Evolutionary conservation across 2,329 filamentous ascomycete species (phyloP).

Genomic region (Shiraia sp.): DNA sequence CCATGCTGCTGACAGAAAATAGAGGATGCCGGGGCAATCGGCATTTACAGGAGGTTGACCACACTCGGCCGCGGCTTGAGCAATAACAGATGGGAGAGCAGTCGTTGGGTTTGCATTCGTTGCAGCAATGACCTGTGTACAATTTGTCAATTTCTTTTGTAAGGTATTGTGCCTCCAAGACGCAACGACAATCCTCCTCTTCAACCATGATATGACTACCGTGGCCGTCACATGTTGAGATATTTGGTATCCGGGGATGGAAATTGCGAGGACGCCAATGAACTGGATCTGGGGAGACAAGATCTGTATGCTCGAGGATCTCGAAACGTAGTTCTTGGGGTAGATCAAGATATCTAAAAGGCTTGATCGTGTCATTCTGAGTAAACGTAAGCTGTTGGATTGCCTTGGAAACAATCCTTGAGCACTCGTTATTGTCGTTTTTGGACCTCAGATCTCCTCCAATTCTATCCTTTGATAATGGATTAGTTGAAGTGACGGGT

Average conservation of each 20-base stretch:
- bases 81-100: too few species aligned
- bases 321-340: constrained; percentile 8
- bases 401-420: neutral
- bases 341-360: constrained; percentile 10
- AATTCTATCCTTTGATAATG: too few species aligned
- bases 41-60: too few species aligned
- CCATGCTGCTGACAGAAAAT: constrained; percentile 7
- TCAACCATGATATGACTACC: too few species aligned
- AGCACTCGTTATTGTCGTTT: neutral
- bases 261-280: constrained; percentile 7
- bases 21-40: too few species aligned
- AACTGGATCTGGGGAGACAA: constrained; percentile 2
- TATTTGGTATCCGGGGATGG: too few species aligned
- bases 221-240: too few species aligned
- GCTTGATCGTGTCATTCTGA: neutral
- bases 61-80: too few species aligned
- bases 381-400: neutral
- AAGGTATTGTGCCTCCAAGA: neutral
- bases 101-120: neutral
- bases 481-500: too few species aligned
- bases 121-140: too few species aligned
- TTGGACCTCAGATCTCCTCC: neutral
- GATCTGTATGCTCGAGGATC: constrained; percentile 8
- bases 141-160: too few species aligned
- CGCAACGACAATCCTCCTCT: too few species aligned